Percentiles rank a stretch among this genome's conserved stretches.
Evolutionary conservation across 208 protist species (phyloP).

Genomic region (Trypanosoma theileri): DNA sequence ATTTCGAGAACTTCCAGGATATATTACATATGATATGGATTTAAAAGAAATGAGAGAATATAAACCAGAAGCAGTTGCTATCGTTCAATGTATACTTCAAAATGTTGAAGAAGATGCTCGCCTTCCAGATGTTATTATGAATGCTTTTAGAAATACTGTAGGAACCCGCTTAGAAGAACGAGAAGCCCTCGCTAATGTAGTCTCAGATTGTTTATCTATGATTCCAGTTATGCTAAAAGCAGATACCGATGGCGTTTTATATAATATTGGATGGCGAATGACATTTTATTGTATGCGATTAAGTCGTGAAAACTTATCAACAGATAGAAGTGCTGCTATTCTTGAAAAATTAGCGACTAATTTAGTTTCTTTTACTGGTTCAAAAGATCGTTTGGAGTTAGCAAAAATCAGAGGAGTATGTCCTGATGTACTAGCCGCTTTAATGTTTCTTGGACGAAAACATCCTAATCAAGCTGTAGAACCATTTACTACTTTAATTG

Average conservation of each 20-base stretch:
- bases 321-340: constrained; percentile 18
- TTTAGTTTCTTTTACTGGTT: constrained; percentile 43
- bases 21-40: constrained; percentile 68
- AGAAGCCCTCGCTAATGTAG: constrained; percentile 14
- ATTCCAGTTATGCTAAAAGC: constrained; percentile 67
- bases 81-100: constrained; percentile 62
- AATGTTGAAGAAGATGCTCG: constrained; percentile 60
- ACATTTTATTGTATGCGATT: constrained; percentile 56
- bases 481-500: constrained; percentile 46
- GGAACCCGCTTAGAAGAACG: constrained; percentile 28
- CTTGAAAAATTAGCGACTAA: constrained; percentile 41
- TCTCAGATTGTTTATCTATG: constrained; percentile 35
- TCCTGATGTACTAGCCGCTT: constrained; percentile 49
- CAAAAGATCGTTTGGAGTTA: constrained; percentile 37
- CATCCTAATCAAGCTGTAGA: constrained; percentile 49
- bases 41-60: constrained; percentile 61
- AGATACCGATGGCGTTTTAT: constrained; percentile 40
- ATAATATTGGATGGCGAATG: constrained; percentile 66
- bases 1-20: constrained; percentile 47
- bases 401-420: constrained; percentile 48
- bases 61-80: constrained; percentile 47
- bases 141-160: constrained; percentile 37
- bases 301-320: constrained; percentile 16
- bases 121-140: constrained; percentile 42
- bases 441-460: constrained; percentile 51